phyloP scores from a whole-genome alignment of 129 eudicot genomes.

The Erigeron canadensis region DNA sequence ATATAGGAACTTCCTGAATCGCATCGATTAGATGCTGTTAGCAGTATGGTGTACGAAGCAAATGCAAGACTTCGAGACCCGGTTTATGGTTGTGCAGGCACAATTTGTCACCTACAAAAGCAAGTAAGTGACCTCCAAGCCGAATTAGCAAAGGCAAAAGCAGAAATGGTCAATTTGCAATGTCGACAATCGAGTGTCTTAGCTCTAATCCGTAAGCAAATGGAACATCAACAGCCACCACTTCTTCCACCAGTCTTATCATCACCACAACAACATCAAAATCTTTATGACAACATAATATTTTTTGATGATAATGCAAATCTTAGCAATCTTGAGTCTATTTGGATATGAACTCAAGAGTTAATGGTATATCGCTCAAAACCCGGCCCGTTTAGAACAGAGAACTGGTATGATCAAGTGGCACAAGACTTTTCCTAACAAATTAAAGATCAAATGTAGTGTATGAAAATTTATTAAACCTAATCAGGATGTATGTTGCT shows the following conservation, averaged over 20 bases:
- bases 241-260: constrained; percentile 31
- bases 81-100: constrained; percentile 61
- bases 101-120: constrained; percentile 49
- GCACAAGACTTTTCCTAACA: constrained; percentile 10
- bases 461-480: constrained; percentile 4
- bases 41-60: constrained; percentile 62
- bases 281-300: constrained; percentile 34
- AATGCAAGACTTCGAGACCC: constrained; percentile 64
- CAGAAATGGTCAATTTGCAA: constrained; percentile 42
- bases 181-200: constrained; percentile 35
- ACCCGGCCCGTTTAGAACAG: not conserved
- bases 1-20: constrained; percentile 55
- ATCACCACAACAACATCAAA: constrained; percentile 27
- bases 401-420: constrained; percentile 6
- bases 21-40: constrained; percentile 53
- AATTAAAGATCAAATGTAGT: constrained; percentile 20
- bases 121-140: constrained; percentile 50
- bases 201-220: constrained; percentile 31
- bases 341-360: constrained; percentile 49
- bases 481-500: constrained; percentile 5
- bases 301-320: constrained; percentile 42
- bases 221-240: constrained; percentile 34
- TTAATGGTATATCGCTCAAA: not conserved
- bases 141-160: constrained; percentile 54
- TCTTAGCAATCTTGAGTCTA: constrained; percentile 46